phyloP scores from a whole-genome alignment of 2,329 filamentous ascomycete genomes.

The Microsporum audouinii region DNA sequence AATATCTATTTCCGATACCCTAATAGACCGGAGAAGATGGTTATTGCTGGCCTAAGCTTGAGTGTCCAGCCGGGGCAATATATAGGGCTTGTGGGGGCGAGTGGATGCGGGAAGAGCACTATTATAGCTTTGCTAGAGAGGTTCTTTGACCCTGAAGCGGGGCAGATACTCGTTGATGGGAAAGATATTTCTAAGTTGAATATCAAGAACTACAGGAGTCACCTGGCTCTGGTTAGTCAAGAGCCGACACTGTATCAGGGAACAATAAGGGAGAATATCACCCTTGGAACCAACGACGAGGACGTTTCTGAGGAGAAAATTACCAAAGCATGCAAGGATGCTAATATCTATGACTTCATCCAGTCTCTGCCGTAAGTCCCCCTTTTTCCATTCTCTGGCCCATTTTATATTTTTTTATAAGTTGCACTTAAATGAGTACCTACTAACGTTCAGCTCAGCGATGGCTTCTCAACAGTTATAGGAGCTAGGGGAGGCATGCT shows the following conservation, averaged over 20 bases:
- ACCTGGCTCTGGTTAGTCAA: slow-evolving; percentile 78
- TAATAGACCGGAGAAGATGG: slow-evolving; percentile 74
- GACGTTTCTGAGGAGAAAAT: slow-evolving; percentile 61
- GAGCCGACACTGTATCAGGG: slow-evolving; percentile 91
- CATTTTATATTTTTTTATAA: background rate
- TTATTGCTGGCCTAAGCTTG: slow-evolving; percentile 66
- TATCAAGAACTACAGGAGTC: slow-evolving; percentile 70
- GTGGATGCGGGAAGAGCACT: slow-evolving; percentile 86
- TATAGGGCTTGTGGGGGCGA: slow-evolving; percentile 72
- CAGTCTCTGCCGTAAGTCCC: slow-evolving; percentile 55
- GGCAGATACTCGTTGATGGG: slow-evolving; percentile 72
- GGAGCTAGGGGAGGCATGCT: background rate
- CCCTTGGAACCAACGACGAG: slow-evolving; percentile 59
- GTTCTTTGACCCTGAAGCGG: slow-evolving; percentile 80
- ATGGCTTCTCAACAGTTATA: background rate
- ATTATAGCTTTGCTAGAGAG: slow-evolving; percentile 84
- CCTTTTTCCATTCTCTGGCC: background rate
- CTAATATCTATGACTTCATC: slow-evolving; percentile 85
- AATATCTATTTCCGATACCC: slow-evolving; percentile 92
- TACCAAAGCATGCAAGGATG: slow-evolving; percentile 68
- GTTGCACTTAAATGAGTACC: background rate
- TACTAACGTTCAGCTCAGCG: background rate
- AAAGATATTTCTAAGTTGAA: slow-evolving; percentile 70
- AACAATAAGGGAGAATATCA: slow-evolving; percentile 77
- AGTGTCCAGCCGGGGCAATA: slow-evolving; percentile 37